These are phyloP conservation scores for Pelargonium citronellum DNA, from an alignment of 441 rosid genomes.

Conservation along the genomic window DNA sequence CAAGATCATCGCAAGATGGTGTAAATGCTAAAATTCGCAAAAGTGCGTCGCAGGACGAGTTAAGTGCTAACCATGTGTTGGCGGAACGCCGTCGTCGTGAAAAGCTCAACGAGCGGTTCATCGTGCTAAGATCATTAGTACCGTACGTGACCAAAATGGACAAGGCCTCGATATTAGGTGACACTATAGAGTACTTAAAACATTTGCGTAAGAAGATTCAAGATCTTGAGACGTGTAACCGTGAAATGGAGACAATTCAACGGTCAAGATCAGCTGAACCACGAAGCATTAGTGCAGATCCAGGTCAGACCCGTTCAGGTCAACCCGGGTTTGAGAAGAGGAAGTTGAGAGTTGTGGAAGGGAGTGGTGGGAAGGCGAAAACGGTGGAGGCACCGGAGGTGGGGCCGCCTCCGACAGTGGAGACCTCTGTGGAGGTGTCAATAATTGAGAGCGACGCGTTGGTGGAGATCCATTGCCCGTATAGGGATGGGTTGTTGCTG, in stretches of 20 bases:
- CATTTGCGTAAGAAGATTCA: constrained; percentile 68
- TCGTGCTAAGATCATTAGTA: constrained; percentile 64
- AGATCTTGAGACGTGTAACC: constrained; percentile 54
- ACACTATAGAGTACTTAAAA: constrained; percentile 83
- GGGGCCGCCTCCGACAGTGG: constrained; percentile 9
- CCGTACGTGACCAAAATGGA: constrained; percentile 96
- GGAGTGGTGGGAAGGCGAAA: constrained; percentile 34
- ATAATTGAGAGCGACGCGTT: constrained; percentile 78
- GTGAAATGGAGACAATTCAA: constrained; percentile 41
- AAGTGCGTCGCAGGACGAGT: constrained; percentile 45
- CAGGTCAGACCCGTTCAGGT: constrained; percentile 18
- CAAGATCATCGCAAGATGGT: constrained; percentile 37
- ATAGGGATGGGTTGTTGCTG: constrained; percentile 65
- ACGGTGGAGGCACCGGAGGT: constrained; percentile 24
- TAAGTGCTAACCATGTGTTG: constrained; percentile 72
- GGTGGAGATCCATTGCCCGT: constrained; percentile 64
- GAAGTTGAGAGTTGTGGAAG: constrained; percentile 49
- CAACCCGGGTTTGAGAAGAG: constrained; percentile 33
- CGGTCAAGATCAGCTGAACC: constrained; percentile 30
- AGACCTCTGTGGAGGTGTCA: constrained; percentile 62
- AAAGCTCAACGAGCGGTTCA: constrained; percentile 81
- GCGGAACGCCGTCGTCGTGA: constrained; percentile 92
- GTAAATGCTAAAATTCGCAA: constrained; percentile 36
- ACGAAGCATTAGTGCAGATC: constrained; percentile 23
- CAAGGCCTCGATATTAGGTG: constrained; percentile 88